phyloP scores from a whole-genome alignment of 2,329 filamentous ascomycete species.

The Pseudogymnoascus sp. region DNA sequence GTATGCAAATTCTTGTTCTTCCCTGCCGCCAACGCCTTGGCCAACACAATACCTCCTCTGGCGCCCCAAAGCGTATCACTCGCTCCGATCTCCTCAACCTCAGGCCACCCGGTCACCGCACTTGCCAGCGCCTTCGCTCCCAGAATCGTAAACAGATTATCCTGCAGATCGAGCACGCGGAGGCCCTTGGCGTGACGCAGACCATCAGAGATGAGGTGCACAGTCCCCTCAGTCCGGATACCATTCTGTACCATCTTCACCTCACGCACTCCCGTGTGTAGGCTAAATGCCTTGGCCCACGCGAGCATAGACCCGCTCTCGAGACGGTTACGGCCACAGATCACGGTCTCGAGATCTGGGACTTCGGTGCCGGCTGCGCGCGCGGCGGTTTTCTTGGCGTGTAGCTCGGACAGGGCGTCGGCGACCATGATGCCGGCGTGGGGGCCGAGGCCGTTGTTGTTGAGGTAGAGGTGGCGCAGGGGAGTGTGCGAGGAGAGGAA shows the following conservation, averaged over 20 bases:
- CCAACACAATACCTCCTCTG: conserved; percentile 68
- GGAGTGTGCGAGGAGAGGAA: conserved; percentile 86
- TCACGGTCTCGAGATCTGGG: conserved; percentile 85
- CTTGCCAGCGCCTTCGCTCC: conserved; percentile 72
- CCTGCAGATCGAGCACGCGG: conserved; percentile 79
- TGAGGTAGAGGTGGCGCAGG: conserved; percentile 87
- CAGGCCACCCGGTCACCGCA: conserved; percentile 66
- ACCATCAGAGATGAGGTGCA: conserved; percentile 69
- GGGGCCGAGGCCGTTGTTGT: conserved; percentile 96
- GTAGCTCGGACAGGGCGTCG: conserved; percentile 74
- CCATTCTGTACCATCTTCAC: conserved; percentile 99
- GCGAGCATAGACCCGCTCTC: conserved; percentile 95
- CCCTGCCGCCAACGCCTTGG: conserved; percentile 63
- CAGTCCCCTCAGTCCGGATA: conserved; percentile 88
- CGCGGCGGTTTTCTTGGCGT: conserved; percentile 74
- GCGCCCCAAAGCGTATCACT: conserved; percentile 79
- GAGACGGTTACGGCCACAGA: conserved; percentile 90
- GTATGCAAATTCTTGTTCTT: conserved; percentile 73
- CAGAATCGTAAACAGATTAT: conserved; percentile 87
- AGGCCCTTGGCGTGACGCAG: conserved; percentile 63
- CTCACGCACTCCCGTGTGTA: conserved; percentile 72
- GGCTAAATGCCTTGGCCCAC: conserved; percentile 81
- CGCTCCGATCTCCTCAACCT: conserved; percentile 75
- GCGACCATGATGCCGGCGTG: conserved; percentile 84
- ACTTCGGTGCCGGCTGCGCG: conserved; percentile 64